A percentile compares a stretch with the other conserved stretches of the same genome.
phyloP scores from a whole-genome alignment of 306 rosid genomes.

The Ormosia semicastrata region DNA sequence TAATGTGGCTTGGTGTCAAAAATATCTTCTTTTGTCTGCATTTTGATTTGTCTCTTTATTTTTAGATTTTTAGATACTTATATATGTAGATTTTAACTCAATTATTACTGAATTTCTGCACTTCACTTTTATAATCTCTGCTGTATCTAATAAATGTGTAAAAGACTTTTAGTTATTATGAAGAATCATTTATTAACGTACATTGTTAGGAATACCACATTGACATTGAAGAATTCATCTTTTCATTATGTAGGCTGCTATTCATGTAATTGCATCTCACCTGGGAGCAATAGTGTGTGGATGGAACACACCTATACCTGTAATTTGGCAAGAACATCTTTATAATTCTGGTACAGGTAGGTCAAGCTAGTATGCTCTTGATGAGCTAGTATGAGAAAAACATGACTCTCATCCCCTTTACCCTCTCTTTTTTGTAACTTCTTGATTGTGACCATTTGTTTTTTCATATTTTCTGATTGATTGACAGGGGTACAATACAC shows the following conservation, averaged over 20 bases:
- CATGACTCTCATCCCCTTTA: not conserved
- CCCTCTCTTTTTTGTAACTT: constrained; percentile 5
- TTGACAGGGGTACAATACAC: constrained; percentile 65
- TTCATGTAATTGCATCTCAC: constrained; percentile 74
- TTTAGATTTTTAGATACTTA: not conserved
- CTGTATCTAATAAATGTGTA: not conserved
- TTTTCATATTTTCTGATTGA: constrained; percentile 26
- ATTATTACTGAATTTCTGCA: not conserved
- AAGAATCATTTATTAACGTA: not conserved
- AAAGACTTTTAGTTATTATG: not conserved
- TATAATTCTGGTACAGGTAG: constrained; percentile 73
- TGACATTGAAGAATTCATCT: constrained; percentile 11
- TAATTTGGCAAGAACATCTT: constrained; percentile 86
- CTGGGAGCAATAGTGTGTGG: constrained; percentile 70
- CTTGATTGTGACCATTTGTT: constrained; percentile 2
- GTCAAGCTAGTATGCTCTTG: constrained; percentile 15
- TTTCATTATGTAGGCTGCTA: constrained; percentile 55
- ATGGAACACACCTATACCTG: constrained; percentile 94
- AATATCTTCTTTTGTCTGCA: not conserved
- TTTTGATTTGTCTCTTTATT: not conserved
- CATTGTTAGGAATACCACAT: not conserved
- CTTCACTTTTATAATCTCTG: constrained; percentile 16
- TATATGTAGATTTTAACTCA: not conserved
- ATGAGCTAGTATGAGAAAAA: not conserved
- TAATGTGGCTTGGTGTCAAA: constrained; percentile 4